Evolutionary conservation across 2,329 filamentous ascomycete species (phyloP), one percentile per base, ranked within the genome.

Genomic region (Phaeosphaeria sp.): DNA sequence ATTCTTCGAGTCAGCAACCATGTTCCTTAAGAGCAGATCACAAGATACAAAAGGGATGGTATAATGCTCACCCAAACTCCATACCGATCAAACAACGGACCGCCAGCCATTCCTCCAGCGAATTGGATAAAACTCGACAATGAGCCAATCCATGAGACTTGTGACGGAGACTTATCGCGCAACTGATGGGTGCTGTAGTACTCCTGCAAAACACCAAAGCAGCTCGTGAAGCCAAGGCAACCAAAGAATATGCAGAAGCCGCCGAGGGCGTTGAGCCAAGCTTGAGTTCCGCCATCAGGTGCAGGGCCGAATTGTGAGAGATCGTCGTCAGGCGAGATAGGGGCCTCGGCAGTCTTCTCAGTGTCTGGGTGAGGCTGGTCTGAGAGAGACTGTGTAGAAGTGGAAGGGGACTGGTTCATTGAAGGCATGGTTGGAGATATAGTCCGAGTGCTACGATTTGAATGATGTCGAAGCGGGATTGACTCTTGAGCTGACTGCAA

Each of bases 11-110:
- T 0, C 87, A 88, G 55, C 15, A 44, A 84, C 84, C 48, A 11
- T 25, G 33, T 27, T 22, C 47, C 21, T 25, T 27, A 17, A 22
- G 13, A 7, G 15, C 33, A 13, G 43, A 21, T 3, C 7, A 10
- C 11, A 15, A 11, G 30, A 13, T 27, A 9, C 25, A 27, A 27
- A 27, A 27, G 5, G 25, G 25, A 15, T 13, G 30, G 30, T 13
- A 11, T 36, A 15, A 3, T 22, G 61, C 70, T 55, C 63, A 80
- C 78, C 72, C 68, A 73, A 11, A 70, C 69, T 3, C 82, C 80
- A 53, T 74, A 79, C 1, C 79, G 78, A 67, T 91, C 89, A 62
- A 85, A 89, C 0, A 88, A 42, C 20, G 83, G 84, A 1, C 88
- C 88, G 23, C 86, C 81, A 13, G 90, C 61, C 0, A 84, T 83